These are phyloP conservation scores for Euphorbia lathyris DNA, from an alignment of 345 rosid genomes.

Conservation along the genomic window DNA sequence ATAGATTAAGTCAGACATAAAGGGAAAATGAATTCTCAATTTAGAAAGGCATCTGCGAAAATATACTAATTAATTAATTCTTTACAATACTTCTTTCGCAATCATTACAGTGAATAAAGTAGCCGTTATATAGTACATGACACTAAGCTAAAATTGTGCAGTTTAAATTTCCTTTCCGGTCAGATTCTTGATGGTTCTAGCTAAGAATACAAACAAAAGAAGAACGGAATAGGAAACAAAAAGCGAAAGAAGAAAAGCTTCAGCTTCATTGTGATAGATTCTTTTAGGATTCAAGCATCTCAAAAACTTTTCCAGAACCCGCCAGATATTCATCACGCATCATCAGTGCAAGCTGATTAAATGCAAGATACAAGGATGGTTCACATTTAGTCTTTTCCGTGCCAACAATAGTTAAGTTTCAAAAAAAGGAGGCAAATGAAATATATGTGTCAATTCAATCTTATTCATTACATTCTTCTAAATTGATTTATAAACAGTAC, in stretches of 20 bases:
- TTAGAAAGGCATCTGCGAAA: background rate
- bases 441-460: background rate
- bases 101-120: background rate
- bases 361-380: slow-evolving; percentile 21
- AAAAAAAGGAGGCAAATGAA: slow-evolving; percentile 3
- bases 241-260: background rate
- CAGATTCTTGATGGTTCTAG: background rate
- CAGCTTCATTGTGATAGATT: slow-evolving; percentile 4
- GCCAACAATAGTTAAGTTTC: background rate
- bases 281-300: slow-evolving; percentile 11
- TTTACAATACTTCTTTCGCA: background rate
- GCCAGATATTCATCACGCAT: slow-evolving; percentile 40
- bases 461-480: slow-evolving; percentile 17
- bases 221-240: background rate
- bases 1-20: slow-evolving; percentile 20
- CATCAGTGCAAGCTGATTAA: slow-evolving; percentile 42
- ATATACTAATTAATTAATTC: too few relatives aligned
- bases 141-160: background rate
- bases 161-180: background rate
- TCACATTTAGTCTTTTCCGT: background rate
- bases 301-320: slow-evolving; percentile 13
- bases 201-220: background rate
- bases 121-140: background rate
- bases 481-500: slow-evolving; percentile 6
- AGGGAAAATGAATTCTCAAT: slow-evolving; percentile 1